Evolutionary conservation across 176 grass and related monocot species (phyloP).

Genomic region (Zea mays): DNA sequence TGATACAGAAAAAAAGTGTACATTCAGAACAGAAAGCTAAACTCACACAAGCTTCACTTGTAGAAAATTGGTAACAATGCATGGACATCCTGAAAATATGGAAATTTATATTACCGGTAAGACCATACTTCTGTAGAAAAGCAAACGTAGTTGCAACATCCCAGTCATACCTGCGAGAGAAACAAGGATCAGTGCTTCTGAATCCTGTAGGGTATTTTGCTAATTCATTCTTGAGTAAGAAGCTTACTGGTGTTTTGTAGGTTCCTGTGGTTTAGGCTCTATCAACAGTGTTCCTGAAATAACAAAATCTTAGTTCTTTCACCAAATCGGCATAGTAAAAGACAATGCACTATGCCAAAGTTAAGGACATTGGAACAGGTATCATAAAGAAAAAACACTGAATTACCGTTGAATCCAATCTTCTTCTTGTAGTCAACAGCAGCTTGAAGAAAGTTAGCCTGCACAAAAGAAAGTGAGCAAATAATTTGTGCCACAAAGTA

Average conservation of each 20-base stretch:
- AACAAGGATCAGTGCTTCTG: slow-evolving; percentile 22
- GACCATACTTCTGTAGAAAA: slow-evolving; percentile 94
- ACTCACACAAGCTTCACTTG: background rate
- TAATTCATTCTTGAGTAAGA: slow-evolving; percentile 5
- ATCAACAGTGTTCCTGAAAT: slow-evolving; percentile 74
- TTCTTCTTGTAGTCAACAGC: slow-evolving; percentile 94
- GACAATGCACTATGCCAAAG: background rate
- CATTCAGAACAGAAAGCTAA: background rate
- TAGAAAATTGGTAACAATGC: slow-evolving; percentile 3
- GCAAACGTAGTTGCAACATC: slow-evolving; percentile 90
- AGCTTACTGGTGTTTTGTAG: slow-evolving; percentile 96
- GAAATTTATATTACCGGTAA: slow-evolving; percentile 54
- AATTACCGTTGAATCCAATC: slow-evolving; percentile 83
- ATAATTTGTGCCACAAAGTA: slow-evolving; percentile 14
- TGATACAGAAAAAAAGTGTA: background rate
- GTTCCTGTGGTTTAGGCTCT: slow-evolving; percentile 98
- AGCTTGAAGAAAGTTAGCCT: slow-evolving; percentile 94
- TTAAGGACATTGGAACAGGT: background rate
- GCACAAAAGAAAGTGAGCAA: slow-evolving; percentile 20
- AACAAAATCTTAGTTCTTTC: slow-evolving; percentile 15
- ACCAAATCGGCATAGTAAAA: background rate
- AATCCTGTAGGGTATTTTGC: background rate
- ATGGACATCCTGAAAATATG: background rate
- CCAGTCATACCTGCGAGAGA: slow-evolving; percentile 89
- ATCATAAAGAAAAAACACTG: slow-evolving; percentile 6